These are phyloP conservation scores for Ajuga chamaepitys DNA, from an alignment of 257 asterid genomes.

Conservation along the genomic window DNA sequence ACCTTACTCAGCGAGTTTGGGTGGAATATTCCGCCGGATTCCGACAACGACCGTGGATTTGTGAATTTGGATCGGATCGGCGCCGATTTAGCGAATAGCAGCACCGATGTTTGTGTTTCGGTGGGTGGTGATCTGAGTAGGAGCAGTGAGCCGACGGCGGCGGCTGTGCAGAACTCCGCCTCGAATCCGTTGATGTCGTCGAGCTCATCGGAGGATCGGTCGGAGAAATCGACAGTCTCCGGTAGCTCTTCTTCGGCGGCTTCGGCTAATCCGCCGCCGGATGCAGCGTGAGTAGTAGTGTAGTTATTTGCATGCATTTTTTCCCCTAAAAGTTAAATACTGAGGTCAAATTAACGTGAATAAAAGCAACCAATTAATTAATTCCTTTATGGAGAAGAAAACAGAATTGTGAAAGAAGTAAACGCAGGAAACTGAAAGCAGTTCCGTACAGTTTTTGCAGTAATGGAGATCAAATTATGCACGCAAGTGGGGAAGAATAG, in stretches of 20 bases:
- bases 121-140: neutral
- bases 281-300: conserved; percentile 58
- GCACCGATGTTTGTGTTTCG: conserved; percentile 1
- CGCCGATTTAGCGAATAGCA: conserved; percentile 28
- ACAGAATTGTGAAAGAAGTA: neutral
- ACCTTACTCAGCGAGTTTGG: conserved; percentile 51
- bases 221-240: conserved; percentile 58
- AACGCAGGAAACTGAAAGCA: neutral
- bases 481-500: conserved; percentile 22
- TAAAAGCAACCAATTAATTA: neutral
- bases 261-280: conserved; percentile 34
- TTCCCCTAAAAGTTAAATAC: neutral
- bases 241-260: conserved; percentile 24
- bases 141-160: conserved; percentile 7
- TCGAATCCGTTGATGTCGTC: conserved; percentile 35
- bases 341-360: neutral
- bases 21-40: conserved; percentile 47
- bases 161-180: conserved; percentile 18
- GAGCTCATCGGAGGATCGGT: conserved; percentile 66
- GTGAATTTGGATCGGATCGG: conserved; percentile 31
- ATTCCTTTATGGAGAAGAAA: conserved; percentile 4
- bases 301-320: conserved; percentile 24
- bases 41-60: conserved; percentile 7
- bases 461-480: conserved; percentile 19
- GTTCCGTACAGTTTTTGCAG: conserved; percentile 33